Evolutionary conservation across 495 filamentous ascomycete species (phyloP), one percentile per base, ranked within the genome.

Genomic region (Cladorrhinum samala): DNA sequence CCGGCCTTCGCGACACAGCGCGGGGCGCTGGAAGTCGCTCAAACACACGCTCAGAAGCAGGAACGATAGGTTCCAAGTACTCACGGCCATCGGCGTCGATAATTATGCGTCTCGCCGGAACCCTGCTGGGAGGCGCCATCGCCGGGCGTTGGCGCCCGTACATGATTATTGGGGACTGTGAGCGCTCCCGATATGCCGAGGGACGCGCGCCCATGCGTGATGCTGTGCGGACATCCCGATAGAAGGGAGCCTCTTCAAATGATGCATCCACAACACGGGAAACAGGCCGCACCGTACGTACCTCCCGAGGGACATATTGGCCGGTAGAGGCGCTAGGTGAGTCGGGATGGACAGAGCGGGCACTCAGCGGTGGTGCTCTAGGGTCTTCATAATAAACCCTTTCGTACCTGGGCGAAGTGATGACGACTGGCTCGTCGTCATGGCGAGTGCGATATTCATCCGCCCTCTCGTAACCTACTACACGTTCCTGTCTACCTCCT

Each of bases 41-140:
- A 51, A 78, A 82, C n/a, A 73, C 43, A 19, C 72, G 46, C 44
- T 77, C 74, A 21, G 64, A 46, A 16, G 77, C 74, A n/a, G 65
- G 54, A 19, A 61, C 63, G 6, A 82, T 67, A 27, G 77, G 75
- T 62, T 87, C 85, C 44, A 85, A 69, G 58, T 84, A 91, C 60
- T 87, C 77, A 52, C 82, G 82, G 19, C 87, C 87, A 67, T 79
- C 81, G 49, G 84, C 78, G 63, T 89, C 86, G 43, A 90, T 69
- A 41, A 89, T 68, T 52, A 88, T 81, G 45, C 86, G 79, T 30
- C 71, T 56, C n/a, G 69, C 54, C 1, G 80, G 77, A 20, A 75
- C 75, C 21, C 79, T n/a, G n/a, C n/a, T 74, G 23, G 85, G 81
- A 25, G 79, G 77, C 62, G 83, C 77, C 54, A 83, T 73, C 9